These are phyloP conservation scores for Epichloe sibirici DNA, from an alignment of 2,329 filamentous ascomycete species.

Conservation along the genomic window DNA sequence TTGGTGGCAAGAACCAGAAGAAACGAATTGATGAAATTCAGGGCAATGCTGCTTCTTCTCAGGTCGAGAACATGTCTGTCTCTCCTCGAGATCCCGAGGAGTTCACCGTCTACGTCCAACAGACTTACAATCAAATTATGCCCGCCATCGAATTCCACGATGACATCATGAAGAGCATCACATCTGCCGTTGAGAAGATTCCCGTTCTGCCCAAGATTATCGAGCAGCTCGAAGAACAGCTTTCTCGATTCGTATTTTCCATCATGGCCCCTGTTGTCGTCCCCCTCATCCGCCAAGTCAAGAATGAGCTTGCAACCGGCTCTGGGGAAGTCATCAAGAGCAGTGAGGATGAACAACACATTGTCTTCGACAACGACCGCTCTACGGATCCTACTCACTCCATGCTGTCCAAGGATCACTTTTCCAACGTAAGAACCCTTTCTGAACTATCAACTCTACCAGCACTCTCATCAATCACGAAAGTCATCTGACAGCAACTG, in stretches of 20 bases:
- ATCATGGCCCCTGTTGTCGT: conserved; percentile 79
- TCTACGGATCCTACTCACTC: conserved; percentile 81
- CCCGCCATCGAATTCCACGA: conserved; percentile 88
- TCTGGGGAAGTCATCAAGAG: conserved; percentile 79
- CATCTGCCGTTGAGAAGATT: conserved; percentile 69
- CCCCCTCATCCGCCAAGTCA: conserved; percentile 76
- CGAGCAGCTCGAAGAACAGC: conserved; percentile 75
- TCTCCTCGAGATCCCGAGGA: conserved; percentile 73
- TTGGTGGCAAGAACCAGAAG: conserved; percentile 64
- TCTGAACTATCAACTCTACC: background rate
- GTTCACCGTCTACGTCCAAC: conserved; percentile 64
- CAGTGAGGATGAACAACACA: conserved; percentile 70
- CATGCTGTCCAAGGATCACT: conserved; percentile 94
- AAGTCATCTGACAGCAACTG: background rate
- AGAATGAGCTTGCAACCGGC: conserved; percentile 73
- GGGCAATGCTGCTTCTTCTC: conserved; percentile 58
- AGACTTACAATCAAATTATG: conserved; percentile 69
- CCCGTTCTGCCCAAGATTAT: conserved; percentile 75
- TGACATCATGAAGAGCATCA: conserved; percentile 69
- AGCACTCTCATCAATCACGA: too few relatives aligned
- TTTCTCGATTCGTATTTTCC: conserved; percentile 85
- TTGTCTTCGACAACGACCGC: conserved; percentile 72
- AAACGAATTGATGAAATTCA: conserved; percentile 70
- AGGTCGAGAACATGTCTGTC: conserved; percentile 62
- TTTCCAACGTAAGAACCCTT: conserved; percentile 53